phyloP scores from a whole-genome alignment of 2,329 filamentous ascomycete species.

The Zopfia rhizophila region DNA sequence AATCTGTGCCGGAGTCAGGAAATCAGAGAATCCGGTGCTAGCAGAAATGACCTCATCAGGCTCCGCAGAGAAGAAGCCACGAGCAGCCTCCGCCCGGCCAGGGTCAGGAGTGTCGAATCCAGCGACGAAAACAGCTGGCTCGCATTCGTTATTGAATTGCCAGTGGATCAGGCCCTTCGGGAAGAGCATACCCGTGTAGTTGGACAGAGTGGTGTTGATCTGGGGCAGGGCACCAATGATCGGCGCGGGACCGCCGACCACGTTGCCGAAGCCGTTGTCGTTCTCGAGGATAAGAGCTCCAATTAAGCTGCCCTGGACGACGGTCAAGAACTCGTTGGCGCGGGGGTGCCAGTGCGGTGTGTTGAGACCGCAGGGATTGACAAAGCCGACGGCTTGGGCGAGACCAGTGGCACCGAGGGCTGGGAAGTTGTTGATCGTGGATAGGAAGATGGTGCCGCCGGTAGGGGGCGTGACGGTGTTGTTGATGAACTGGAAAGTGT shows the following conservation, averaged over 20 bases:
- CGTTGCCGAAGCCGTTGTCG: constrained; percentile 31
- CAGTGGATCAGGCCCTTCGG: constrained; percentile 54
- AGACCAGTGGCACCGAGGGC: constrained; percentile 64
- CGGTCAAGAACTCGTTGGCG: constrained; percentile 53
- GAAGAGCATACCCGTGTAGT: constrained; percentile 53
- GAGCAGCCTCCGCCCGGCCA: constrained; percentile 41
- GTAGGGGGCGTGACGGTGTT: constrained; percentile 47
- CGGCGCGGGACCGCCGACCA: constrained; percentile 29
- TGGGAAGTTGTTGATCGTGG: constrained; percentile 68
- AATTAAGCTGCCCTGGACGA: constrained; percentile 48
- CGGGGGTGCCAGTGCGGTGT: constrained; percentile 54
- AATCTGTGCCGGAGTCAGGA: constrained; percentile 28
- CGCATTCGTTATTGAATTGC: constrained; percentile 55
- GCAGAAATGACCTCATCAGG: constrained; percentile 31
- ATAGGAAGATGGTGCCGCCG: constrained; percentile 62
- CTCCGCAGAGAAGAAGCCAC: constrained; percentile 41
- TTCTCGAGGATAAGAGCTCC: constrained; percentile 53
- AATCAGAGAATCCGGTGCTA: constrained; percentile 27
- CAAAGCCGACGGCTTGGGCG: constrained; percentile 63
- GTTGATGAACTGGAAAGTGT: constrained; percentile 35
- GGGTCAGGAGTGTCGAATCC: constrained; percentile 51
- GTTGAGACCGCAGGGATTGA: constrained; percentile 64
- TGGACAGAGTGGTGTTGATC: constrained; percentile 45
- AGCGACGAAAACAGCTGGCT: constrained; percentile 51
- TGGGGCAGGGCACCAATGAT: constrained; percentile 33